A percentile compares a stretch with the other conserved stretches of the same genome.
Evolutionary conservation across 1,139 yeast genomes (phyloP).

Genomic region (Casaregolazyma lundiana): DNA sequence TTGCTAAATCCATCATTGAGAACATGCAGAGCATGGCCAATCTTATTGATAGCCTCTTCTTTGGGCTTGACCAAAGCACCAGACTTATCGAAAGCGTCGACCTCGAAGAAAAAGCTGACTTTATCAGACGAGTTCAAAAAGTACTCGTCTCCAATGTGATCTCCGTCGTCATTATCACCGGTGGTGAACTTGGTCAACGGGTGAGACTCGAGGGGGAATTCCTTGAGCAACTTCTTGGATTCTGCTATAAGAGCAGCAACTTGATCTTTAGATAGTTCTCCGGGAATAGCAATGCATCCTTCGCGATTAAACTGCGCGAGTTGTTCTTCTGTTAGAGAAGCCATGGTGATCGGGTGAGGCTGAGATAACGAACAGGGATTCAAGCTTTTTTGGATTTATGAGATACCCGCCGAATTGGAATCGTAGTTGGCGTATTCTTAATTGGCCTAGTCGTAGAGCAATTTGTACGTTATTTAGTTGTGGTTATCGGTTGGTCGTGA

Average conservation of each 20-base stretch:
- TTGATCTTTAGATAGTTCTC: conserved; percentile 44
- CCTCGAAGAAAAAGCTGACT: conserved; percentile 65
- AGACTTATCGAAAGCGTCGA: conserved; percentile 51
- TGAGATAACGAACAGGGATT: neutral
- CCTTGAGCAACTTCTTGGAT: conserved; percentile 43
- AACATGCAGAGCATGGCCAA: conserved; percentile 74
- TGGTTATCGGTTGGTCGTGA: too few relatives aligned
- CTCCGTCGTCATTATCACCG: conserved; percentile 44
- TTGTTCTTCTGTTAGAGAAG: conserved; percentile 29
- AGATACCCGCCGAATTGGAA: too few relatives aligned
- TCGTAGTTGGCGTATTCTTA: too few relatives aligned
- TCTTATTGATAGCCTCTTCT: conserved; percentile 61
- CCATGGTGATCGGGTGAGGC: neutral
- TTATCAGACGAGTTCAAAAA: conserved; percentile 68
- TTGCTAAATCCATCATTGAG: conserved; percentile 45
- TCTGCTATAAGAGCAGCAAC: conserved; percentile 40
- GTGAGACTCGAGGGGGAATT: conserved; percentile 53
- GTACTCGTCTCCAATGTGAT: conserved; percentile 69
- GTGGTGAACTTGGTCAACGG: conserved; percentile 73
- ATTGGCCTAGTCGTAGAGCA: too few relatives aligned
- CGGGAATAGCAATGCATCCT: conserved; percentile 61
- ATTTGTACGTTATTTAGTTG: too few relatives aligned
- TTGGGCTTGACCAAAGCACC: conserved; percentile 51
- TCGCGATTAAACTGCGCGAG: conserved; percentile 42
- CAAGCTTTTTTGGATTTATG: too few relatives aligned